Base-by-base conservation (phyloP, 1,284 basidiomycete genomes). In the Leccinum olivaceoglutinosum region DNA sequence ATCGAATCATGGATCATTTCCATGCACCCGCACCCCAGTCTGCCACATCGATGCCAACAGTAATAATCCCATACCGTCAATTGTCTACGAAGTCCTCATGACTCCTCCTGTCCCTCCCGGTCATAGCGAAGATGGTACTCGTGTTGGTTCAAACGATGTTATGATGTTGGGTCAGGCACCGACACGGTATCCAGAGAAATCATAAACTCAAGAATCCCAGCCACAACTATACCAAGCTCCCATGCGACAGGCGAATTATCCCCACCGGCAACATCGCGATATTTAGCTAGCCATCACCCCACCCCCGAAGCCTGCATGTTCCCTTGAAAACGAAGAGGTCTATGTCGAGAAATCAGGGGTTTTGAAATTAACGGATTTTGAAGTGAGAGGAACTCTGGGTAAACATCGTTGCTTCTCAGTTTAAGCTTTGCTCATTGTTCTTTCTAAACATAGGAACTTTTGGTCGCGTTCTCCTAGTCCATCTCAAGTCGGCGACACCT, bases 361-460 rank as follows among this genome's bases (percentile, higher is more conserved):
- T 38, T 77, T 92, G 65, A 85, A 81, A 66, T 74, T 93, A 61
- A 86, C 86, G 12, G 90, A 92, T 73, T 92, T 93, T 68, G 89
- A 92, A 73, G 87, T 92, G 62, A 83, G 87, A 68, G 89, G 90
- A 14, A 88, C 90, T 5, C 75, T 93, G 64, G 90, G 90, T 92
- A 71, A 66, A 36, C 71, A 54, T 62, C 59, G 25, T 57, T 21
- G 54, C 25, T 56, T 64, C 59, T 60, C 58, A 61, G n/a, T 64
- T 44, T 39, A 38, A 14, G 54, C 18, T 59, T 57, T 11, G 5
- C 46, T 65, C 18, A 68, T 14, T 14, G 53, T 58, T 64, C 36
- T n/a, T 60, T 59, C 49, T 55, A 92, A 94, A 95, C 12, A 95
- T 95, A 5, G 95, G 95, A 14, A 97, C 95, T 0, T 98, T 98